Evolutionary conservation across 495 filamentous ascomycete species (phyloP).

Genomic region (Annulohypoxylon moriforme): DNA sequence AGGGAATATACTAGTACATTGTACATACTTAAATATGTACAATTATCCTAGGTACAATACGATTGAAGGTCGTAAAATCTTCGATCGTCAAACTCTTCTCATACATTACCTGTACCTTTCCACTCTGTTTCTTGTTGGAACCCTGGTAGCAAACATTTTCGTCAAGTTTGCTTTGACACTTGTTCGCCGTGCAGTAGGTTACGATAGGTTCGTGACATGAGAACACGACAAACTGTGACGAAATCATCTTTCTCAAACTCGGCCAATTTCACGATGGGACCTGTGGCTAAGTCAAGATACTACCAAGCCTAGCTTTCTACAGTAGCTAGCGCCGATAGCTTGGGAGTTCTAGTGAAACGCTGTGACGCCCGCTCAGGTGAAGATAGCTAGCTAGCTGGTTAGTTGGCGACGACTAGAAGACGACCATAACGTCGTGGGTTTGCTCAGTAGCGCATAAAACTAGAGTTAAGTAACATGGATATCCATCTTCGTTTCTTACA

Average conservation of each 20-base stretch:
- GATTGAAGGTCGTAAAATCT: background rate
- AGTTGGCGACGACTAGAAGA: background rate
- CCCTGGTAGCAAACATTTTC: conserved; percentile 37
- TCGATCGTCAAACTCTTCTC: conserved; percentile 21
- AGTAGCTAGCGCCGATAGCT: conserved; percentile 36
- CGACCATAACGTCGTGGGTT: conserved; percentile 23
- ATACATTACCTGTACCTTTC: conserved; percentile 12
- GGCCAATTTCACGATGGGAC: conserved; percentile 25
- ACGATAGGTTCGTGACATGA: conserved; percentile 25
- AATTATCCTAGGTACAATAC: conserved; percentile 6
- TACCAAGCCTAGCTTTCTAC: conserved; percentile 33
- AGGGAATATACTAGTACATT: background rate
- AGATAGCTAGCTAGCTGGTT: background rate
- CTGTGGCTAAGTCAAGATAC: background rate
- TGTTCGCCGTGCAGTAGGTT: conserved; percentile 10
- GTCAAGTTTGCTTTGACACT: conserved; percentile 33
- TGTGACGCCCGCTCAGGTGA: conserved; percentile 27
- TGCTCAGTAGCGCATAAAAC: conserved; percentile 10
- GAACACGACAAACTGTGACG: conserved; percentile 39
- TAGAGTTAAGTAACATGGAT: conserved; percentile 23
- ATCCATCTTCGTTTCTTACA: background rate
- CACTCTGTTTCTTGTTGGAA: conserved; percentile 16
- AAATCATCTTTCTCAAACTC: conserved; percentile 19
- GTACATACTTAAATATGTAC: background rate
- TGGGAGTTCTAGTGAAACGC: conserved; percentile 30